Percentiles rank a stretch among this genome's conserved stretches.
Evolutionary conservation across 164 flowering plant genomes (phyloP).

Genomic region (Tetrastigma voinierianum): DNA sequence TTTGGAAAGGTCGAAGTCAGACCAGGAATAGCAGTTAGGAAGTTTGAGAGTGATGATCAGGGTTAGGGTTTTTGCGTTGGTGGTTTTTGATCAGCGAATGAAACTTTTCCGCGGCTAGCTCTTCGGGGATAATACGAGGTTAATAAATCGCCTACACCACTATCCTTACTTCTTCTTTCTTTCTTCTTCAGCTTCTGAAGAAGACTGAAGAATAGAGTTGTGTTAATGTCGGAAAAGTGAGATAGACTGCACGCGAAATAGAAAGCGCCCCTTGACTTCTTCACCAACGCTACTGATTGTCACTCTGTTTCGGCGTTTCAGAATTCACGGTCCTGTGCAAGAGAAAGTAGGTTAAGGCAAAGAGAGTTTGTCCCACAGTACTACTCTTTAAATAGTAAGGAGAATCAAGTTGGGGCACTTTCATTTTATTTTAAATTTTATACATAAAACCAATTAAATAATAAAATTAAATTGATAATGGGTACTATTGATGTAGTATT

Average conservation of each 20-base stretch:
- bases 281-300: constrained; percentile 37
- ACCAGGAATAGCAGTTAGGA: constrained; percentile 46
- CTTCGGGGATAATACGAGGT: constrained; percentile 25
- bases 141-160: not conserved
- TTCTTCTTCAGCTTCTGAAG: constrained; percentile 13
- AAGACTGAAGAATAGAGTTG: constrained; percentile 26
- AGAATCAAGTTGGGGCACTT: too few species aligned
- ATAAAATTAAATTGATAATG: too few species aligned
- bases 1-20: constrained; percentile 46
- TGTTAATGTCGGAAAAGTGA: constrained; percentile 15
- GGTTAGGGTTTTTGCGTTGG: constrained; percentile 70
- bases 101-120: constrained; percentile 48
- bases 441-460: too few species aligned
- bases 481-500: too few species aligned
- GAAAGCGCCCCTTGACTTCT: constrained; percentile 27
- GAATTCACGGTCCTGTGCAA: too few species aligned
- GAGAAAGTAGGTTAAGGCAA: too few species aligned
- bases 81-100: constrained; percentile 71
- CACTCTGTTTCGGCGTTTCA: not conserved
- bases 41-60: constrained; percentile 24
- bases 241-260: constrained; percentile 1
- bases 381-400: too few species aligned
- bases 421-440: too few species aligned
- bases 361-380: too few species aligned
- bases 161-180: constrained; percentile 16